Evolutionary conservation across 2,329 filamentous ascomycete species (phyloP), one percentile per base, ranked within the genome.

Genomic region (Thelonectria blattea): DNA sequence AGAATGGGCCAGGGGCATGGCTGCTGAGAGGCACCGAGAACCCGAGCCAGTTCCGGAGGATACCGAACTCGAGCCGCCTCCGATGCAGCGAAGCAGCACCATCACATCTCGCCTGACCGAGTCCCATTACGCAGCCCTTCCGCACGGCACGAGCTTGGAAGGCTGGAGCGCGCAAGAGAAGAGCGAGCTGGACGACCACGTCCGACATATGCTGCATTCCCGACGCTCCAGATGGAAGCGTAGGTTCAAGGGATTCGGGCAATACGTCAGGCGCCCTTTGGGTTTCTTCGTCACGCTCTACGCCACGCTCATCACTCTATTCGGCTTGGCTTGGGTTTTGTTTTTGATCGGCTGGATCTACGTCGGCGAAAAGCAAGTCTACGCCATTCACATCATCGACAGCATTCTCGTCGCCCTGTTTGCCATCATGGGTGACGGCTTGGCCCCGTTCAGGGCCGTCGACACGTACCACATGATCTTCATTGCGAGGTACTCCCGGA

Each of bases 331-430:
- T 0, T 96, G 92, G 92, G 92, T 96, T 1, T 83, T 96, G n/a
- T 95, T 94, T 76, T 80, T 96, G 56, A 96, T 96, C 72, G 91
- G 89, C 49, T 96, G 92, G 92, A 91, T 95, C 72, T 93, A 92
- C 64, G 89, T 94, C 18, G 91, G 90, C 18, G 85, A 86, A 30
- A 81, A 83, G 68, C 90, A 94, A 72, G 78, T 86, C 3, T 94
- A 91, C 64, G 75, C 85, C 39, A 85, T 91, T 67, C 87, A 91
- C 62, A 76, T 91, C 50, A 90, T 91, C 65, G 89, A 91, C 75
- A 88, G 88, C 66, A 81, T 90, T 27, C 80, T 91, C 14, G 89
- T 91, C 7, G 89, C 87, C 11, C 80, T 91, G 7, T 91, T 91
- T 65, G 88, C 85, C 53, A 76, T 91, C 61, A 87, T 91, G 72